Percentiles rank a stretch among this genome's conserved stretches.
These are phyloP conservation scores for Lachnum nothofagi DNA, from an alignment of 2,329 filamentous ascomycete species.

Conservation along the genomic window DNA sequence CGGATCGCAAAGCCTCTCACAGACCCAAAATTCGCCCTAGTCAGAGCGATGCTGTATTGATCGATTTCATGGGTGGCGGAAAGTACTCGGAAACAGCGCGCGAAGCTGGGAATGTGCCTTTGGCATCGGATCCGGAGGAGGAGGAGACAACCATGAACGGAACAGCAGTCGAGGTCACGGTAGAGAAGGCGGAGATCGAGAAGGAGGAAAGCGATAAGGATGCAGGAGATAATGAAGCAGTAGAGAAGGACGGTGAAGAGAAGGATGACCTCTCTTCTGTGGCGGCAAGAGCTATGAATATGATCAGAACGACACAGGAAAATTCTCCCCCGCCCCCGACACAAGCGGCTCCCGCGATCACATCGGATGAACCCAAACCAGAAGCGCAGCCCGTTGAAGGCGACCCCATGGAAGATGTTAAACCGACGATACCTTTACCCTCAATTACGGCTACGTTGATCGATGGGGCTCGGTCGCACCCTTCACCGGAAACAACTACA, in stretches of 20 bases:
- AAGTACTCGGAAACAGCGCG: slow-evolving; percentile 61
- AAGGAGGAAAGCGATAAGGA: slow-evolving; percentile 5
- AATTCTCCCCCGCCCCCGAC: slow-evolving; percentile 1
- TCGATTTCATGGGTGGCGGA: slow-evolving; percentile 58
- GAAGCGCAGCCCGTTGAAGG: background rate
- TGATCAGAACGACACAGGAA: slow-evolving; percentile 1
- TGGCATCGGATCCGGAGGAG: slow-evolving; percentile 44
- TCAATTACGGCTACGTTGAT: slow-evolving; percentile 15
- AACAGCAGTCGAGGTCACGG: slow-evolving; percentile 21
- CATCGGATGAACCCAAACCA: background rate
- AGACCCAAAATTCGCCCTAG: slow-evolving; percentile 34
- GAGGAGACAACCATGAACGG: slow-evolving; percentile 32
- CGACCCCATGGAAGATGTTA: slow-evolving; percentile 20
- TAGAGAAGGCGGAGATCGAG: slow-evolving; percentile 23
- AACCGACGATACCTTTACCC: slow-evolving; percentile 21
- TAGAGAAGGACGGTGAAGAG: slow-evolving; percentile 2
- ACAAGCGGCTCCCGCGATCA: background rate
- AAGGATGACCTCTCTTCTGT: slow-evolving; percentile 9
- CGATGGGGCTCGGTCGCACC: slow-evolving; percentile 7
- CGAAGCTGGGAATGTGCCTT: slow-evolving; percentile 48
- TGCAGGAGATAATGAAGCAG: background rate
- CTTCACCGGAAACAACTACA: slow-evolving; percentile 13
- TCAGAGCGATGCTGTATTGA: slow-evolving; percentile 62
- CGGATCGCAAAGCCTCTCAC: slow-evolving; percentile 20
- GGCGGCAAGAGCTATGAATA: slow-evolving; percentile 4